A percentile compares a stretch with the other conserved stretches of the same genome.
Conservation (phyloP, 2,329 filamentous ascomycete species). For the Aurifilum marmelostoma region DNA sequence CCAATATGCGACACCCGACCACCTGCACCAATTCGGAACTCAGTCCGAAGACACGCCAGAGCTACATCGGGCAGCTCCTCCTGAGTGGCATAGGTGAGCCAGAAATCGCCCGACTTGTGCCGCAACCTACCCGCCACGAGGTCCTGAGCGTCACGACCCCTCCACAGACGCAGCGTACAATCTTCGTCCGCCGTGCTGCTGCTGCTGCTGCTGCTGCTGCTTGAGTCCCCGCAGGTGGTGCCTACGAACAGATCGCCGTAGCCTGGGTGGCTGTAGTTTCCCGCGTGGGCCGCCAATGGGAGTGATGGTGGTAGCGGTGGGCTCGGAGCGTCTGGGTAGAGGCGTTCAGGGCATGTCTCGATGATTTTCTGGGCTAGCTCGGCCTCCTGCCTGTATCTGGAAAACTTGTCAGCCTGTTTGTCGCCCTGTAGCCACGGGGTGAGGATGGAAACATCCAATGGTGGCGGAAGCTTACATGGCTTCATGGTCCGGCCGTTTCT, state of each 20-base stretch:
- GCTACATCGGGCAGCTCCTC: constrained; percentile 6
- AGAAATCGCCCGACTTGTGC: constrained; percentile 23
- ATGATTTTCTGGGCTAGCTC: constrained; percentile 3
- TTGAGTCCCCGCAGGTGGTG: constrained; percentile 12
- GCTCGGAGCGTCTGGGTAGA: constrained; percentile 28
- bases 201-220: too few species aligned
- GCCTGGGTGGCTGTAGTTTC: constrained; percentile 25
- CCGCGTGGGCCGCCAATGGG: constrained; percentile 21
- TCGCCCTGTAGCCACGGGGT: too few species aligned
- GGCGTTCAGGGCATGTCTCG: constrained; percentile 23
- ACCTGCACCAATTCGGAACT: constrained; percentile 24
- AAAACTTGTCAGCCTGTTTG: background rate
- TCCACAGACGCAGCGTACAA: constrained; percentile 8
- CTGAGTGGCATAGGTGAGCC: constrained; percentile 2
- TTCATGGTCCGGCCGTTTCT: constrained; percentile 27
- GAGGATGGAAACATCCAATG: too few species aligned
- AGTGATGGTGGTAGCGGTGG: constrained; percentile 25
- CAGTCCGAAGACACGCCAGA: background rate
- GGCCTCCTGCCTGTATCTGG: constrained; percentile 16
- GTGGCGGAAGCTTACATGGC: constrained; percentile 17
- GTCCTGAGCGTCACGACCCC: background rate
- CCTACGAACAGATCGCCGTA: constrained; percentile 26
- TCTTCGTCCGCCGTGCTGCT: background rate
- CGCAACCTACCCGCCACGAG: background rate
- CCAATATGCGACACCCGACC: constrained; percentile 26